phyloP scores from a whole-genome alignment of 1,284 basidiomycete genomes.

The Erythrobasidium hasegawianum region DNA sequence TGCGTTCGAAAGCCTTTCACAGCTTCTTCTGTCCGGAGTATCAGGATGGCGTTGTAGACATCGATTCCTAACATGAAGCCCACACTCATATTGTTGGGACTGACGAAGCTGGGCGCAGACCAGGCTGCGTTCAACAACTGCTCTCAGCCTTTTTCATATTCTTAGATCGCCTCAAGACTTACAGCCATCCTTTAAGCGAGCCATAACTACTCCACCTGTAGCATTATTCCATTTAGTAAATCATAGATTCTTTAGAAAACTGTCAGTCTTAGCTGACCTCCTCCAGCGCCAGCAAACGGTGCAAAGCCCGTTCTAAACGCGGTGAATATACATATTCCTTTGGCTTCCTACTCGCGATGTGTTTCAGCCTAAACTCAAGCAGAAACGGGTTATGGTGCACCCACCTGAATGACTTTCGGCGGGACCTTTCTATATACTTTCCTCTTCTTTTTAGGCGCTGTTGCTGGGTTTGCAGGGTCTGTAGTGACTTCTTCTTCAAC shows the following conservation, averaged over 20 bases:
- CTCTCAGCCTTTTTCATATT: too few species aligned
- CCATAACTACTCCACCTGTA: conserved; percentile 52
- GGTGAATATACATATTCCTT: conserved; percentile 54
- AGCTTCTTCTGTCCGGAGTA: conserved; percentile 49
- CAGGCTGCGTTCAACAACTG: conserved; percentile 49
- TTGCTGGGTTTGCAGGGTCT: conserved; percentile 38
- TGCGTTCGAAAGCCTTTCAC: conserved; percentile 55
- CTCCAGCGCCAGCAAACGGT: conserved; percentile 56
- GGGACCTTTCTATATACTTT: conserved; percentile 44
- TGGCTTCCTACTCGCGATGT: conserved; percentile 42
- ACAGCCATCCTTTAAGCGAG: conserved; percentile 52
- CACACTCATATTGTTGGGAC: conserved; percentile 54
- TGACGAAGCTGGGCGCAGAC: conserved; percentile 55
- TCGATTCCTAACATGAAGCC: conserved; percentile 53
- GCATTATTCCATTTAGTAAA: background rate
- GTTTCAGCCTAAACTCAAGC: background rate
- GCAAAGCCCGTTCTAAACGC: conserved; percentile 54
- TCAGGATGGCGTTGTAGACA: conserved; percentile 52
- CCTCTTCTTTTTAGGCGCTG: conserved; percentile 41
- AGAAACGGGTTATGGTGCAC: background rate
- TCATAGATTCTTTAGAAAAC: background rate
- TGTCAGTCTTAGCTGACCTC: too few species aligned
- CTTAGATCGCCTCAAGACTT: conserved; percentile 39
- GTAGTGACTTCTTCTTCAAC: conserved; percentile 40
- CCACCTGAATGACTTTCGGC: conserved; percentile 51